phyloP scores from a whole-genome alignment of 306 rosid species.

The barrel medic (Medicago truncatula) region DNA sequence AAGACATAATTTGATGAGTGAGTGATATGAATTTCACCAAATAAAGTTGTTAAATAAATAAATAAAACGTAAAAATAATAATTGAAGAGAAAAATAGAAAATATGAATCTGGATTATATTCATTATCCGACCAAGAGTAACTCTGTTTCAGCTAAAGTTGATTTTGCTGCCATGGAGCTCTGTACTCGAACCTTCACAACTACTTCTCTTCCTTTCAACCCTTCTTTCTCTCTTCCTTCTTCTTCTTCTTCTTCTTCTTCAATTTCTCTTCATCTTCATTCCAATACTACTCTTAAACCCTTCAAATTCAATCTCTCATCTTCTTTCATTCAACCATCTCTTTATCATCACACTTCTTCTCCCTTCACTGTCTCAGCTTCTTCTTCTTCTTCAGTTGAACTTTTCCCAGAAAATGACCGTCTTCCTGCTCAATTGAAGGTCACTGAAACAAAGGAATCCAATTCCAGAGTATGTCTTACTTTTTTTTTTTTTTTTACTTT shows the following conservation, averaged over 20 bases:
- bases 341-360: constrained; percentile 32
- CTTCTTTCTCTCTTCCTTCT: constrained; percentile 39
- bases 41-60: no score
- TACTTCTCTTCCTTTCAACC: constrained; percentile 37
- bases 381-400: constrained; percentile 47
- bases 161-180: constrained; percentile 61
- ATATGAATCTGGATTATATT: constrained; percentile 30
- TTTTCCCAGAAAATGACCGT: constrained; percentile 50
- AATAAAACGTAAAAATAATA: background rate
- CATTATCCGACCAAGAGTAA: constrained; percentile 16
- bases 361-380: constrained; percentile 55
- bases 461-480: constrained; percentile 70
- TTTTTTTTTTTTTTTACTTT: no score
- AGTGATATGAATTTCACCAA: no score
- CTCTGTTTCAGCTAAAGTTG: background rate
- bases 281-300: background rate
- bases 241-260: constrained; percentile 29
- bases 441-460: constrained; percentile 65
- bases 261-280: constrained; percentile 30
- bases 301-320: constrained; percentile 42
- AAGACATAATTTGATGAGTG: no score
- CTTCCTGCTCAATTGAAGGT: constrained; percentile 74
- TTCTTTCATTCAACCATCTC: constrained; percentile 42
- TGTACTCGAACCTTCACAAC: constrained; percentile 55
- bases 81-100: background rate